phyloP scores from a whole-genome alignment of 306 rosid species.

The Castanea sativa region DNA sequence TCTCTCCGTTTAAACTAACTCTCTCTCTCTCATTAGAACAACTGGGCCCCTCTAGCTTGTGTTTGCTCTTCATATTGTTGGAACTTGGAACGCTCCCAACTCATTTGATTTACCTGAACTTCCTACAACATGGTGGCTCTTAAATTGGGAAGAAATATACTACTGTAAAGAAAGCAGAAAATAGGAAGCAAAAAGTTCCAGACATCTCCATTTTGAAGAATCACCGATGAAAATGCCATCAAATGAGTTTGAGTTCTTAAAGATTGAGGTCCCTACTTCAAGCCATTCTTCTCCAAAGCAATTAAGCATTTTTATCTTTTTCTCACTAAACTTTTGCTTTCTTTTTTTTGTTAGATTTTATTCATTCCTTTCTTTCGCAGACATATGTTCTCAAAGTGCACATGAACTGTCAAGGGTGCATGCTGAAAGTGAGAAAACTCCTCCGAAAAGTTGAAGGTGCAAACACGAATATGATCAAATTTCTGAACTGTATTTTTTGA shows the following conservation, averaged over 20 bases:
- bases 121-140: neutral
- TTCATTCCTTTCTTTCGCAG: constrained; percentile 17
- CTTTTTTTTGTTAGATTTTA: neutral
- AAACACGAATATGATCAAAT: neutral
- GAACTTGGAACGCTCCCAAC: neutral
- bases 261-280: constrained; percentile 35
- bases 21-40: neutral
- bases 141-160: neutral
- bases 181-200: neutral
- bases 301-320: neutral
- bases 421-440: constrained; percentile 38
- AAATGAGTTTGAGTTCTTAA: constrained; percentile 26
- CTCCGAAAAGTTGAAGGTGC: constrained; percentile 53
- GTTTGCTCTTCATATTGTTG: too few species aligned
- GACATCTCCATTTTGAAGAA: constrained; percentile 1
- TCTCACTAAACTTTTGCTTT: neutral
- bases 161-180: neutral
- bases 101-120: neutral
- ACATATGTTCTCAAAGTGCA: constrained; percentile 50
- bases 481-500: neutral
- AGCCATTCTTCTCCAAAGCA: neutral
- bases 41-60: too few species aligned
- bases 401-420: constrained; percentile 61
- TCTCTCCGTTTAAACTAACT: neutral
- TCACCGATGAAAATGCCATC: constrained; percentile 28